phyloP scores from a whole-genome alignment of 192 early-diverging fungal species.

The Martensiomyces pterosporus region DNA sequence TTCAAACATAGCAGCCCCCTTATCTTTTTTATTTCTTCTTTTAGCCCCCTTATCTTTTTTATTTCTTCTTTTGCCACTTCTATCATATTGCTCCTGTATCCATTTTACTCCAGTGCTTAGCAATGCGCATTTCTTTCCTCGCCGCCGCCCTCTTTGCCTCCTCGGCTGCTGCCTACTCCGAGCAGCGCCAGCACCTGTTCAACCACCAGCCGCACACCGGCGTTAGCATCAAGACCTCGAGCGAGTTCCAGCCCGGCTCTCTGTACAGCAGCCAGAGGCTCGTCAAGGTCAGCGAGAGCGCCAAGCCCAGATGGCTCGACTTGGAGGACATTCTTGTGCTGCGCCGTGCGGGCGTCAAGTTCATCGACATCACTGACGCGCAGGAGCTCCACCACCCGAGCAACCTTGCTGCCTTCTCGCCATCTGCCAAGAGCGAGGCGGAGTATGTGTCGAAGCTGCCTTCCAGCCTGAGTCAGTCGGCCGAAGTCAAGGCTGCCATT shows the following conservation, averaged over 20 bases:
- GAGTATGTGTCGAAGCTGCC: constrained; percentile 49
- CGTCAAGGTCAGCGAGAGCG: constrained; percentile 53
- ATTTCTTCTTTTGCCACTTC: not conserved
- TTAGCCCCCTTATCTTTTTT: not conserved
- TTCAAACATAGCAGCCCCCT: too few species aligned
- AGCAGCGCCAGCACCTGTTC: constrained; percentile 19
- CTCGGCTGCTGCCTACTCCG: constrained; percentile 17
- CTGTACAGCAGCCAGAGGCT: constrained; percentile 48
- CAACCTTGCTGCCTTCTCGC: too few species aligned
- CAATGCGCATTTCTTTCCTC: constrained; percentile 34
- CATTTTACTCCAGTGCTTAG: not conserved
- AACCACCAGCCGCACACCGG: not conserved
- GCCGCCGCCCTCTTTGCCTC: constrained; percentile 24
- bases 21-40: not conserved
- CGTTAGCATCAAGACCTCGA: constrained; percentile 2
- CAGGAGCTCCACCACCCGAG: constrained; percentile 40
- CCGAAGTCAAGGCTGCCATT: constrained; percentile 60
- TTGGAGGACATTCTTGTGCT: constrained; percentile 63
- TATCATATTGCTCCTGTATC: not conserved
- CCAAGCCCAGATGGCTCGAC: constrained; percentile 56
- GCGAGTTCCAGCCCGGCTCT: constrained; percentile 22
- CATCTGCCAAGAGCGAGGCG: not conserved
- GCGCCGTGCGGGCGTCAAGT: constrained; percentile 61
- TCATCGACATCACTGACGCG: constrained; percentile 87
- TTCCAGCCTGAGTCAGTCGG: constrained; percentile 46